Percentiles rank a stretch among this genome's conserved stretches.
Conservation (phyloP, 2,329 filamentous ascomycete species). For the Chaetomiaceae sp. region DNA sequence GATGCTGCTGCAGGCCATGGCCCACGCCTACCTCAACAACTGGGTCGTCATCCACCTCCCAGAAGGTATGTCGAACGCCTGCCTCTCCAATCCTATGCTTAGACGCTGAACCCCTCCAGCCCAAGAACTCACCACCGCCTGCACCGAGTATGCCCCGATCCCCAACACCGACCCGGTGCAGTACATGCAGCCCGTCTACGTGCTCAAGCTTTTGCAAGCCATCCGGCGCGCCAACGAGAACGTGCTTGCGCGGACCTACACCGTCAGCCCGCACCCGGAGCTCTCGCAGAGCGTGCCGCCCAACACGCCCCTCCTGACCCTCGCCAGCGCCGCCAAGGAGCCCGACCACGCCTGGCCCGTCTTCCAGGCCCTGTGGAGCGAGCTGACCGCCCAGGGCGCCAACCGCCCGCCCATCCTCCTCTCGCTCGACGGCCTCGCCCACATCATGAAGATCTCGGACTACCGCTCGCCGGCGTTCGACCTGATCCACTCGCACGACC, state of each 20-base stretch:
- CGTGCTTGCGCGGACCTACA: slow-evolving; percentile 52
- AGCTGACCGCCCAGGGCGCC: slow-evolving; percentile 52
- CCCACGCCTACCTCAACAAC: slow-evolving; percentile 72
- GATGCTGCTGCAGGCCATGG: slow-evolving; percentile 75
- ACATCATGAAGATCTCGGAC: slow-evolving; percentile 72
- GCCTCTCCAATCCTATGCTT: slow-evolving; percentile 16
- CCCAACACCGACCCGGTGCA: slow-evolving; percentile 51
- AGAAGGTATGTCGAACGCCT: slow-evolving; percentile 57
- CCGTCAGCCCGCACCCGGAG: slow-evolving; percentile 42
- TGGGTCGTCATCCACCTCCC: slow-evolving; percentile 90
- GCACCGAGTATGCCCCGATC: slow-evolving; percentile 74
- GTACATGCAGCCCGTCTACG: slow-evolving; percentile 78
- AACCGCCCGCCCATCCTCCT: slow-evolving; percentile 62
- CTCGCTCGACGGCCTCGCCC: slow-evolving; percentile 70
- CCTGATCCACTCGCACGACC: slow-evolving; percentile 79
- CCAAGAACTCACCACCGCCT: slow-evolving; percentile 74
- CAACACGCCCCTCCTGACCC: slow-evolving; percentile 59
- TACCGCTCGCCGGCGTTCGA: slow-evolving; percentile 71
- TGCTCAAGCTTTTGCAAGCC: slow-evolving; percentile 66
- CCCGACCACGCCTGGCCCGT: slow-evolving; percentile 74
- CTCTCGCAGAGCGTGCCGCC: slow-evolving; percentile 49
- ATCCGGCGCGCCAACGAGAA: slow-evolving; percentile 68
- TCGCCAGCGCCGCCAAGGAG: slow-evolving; percentile 69
- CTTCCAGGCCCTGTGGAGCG: slow-evolving; percentile 75
- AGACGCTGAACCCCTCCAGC: slow-evolving; percentile 43